phyloP scores from a whole-genome alignment of 176 grass and related monocot species.

The Eleusine coracana region DNA sequence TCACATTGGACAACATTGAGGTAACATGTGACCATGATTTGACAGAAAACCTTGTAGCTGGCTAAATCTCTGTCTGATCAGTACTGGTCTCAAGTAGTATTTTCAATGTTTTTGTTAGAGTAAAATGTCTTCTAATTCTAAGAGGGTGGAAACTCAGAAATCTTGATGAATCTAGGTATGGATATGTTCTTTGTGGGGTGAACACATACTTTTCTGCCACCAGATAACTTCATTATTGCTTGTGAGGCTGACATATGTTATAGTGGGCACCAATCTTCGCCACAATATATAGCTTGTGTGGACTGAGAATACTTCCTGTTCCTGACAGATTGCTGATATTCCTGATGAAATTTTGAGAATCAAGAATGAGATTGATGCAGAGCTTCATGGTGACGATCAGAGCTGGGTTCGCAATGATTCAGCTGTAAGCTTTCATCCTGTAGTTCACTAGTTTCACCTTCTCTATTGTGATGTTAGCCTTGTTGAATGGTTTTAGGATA shows the following conservation, averaged over 20 bases:
- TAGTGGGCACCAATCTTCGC: neutral
- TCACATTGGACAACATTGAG: conserved; percentile 5
- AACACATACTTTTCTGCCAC: neutral
- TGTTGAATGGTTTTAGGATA: conserved; percentile 1
- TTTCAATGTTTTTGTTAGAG: neutral
- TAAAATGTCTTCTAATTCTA: neutral
- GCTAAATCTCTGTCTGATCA: neutral
- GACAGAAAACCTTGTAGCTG: neutral
- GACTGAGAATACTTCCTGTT: conserved; percentile 28
- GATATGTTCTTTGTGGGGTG: neutral
- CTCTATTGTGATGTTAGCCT: neutral
- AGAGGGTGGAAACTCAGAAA: conserved; percentile 1
- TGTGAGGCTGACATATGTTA: neutral
- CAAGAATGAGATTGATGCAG: conserved; percentile 85
- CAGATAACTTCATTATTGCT: neutral
- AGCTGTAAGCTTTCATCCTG: conserved; percentile 52
- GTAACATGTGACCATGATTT: neutral
- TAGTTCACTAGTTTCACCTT: conserved; percentile 28
- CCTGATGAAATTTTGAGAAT: conserved; percentile 87
- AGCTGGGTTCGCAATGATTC: conserved; percentile 72
- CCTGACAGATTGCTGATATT: conserved; percentile 61
- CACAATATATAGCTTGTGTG: neutral
- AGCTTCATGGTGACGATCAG: conserved; percentile 85
- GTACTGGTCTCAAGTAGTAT: conserved; percentile 6
- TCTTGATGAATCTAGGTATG: neutral